These are phyloP conservation scores for Calocera cornea DNA, from an alignment of 768 basidiomycete species.

Conservation along the genomic window DNA sequence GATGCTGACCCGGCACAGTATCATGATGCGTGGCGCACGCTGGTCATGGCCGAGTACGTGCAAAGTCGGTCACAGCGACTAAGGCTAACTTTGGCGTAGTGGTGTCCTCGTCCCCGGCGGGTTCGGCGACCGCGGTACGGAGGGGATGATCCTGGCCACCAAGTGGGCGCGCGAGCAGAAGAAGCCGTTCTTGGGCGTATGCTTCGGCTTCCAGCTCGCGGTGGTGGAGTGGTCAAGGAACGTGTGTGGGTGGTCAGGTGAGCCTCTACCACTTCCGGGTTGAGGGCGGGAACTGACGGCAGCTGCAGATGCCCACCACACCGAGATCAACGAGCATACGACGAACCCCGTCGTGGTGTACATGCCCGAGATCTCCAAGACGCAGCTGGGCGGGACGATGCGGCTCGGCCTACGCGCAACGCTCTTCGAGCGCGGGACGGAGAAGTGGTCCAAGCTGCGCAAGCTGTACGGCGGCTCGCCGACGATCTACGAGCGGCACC, in stretches of 20 bases:
- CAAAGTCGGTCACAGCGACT: not conserved
- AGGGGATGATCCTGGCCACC: conserved; percentile 97
- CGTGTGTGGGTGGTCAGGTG: conserved; percentile 58
- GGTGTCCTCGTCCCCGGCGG: conserved; percentile 97
- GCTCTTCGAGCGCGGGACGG: conserved; percentile 60
- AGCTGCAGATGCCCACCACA: conserved; percentile 63
- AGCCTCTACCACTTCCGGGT: conserved; percentile 14
- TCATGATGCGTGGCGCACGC: conserved; percentile 87
- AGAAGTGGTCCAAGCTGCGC: conserved; percentile 56
- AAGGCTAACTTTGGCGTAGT: conserved; percentile 27
- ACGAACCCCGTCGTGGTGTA: conserved; percentile 73
- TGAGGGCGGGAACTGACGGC: conserved; percentile 8
- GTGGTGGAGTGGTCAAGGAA: conserved; percentile 90
- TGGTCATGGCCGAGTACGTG: conserved; percentile 76
- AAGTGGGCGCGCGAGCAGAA: conserved; percentile 94
- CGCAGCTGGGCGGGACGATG: conserved; percentile 99
- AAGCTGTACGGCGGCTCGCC: conserved; percentile 69
- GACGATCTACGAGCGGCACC: conserved; percentile 90
- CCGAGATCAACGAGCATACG: conserved; percentile 56
- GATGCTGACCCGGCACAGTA: conserved; percentile 70
- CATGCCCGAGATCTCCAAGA: conserved; percentile 98
- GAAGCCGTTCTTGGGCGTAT: conserved; percentile 89
- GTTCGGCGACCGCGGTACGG: conserved; percentile 83
- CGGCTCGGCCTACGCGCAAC: conserved; percentile 95
- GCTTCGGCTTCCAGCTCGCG: conserved; percentile 93